Percentiles rank a stretch among this genome's conserved stretches.
Evolutionary conservation across 2,329 filamentous ascomycete genomes (phyloP).

Genomic region (Xylogone sp.): DNA sequence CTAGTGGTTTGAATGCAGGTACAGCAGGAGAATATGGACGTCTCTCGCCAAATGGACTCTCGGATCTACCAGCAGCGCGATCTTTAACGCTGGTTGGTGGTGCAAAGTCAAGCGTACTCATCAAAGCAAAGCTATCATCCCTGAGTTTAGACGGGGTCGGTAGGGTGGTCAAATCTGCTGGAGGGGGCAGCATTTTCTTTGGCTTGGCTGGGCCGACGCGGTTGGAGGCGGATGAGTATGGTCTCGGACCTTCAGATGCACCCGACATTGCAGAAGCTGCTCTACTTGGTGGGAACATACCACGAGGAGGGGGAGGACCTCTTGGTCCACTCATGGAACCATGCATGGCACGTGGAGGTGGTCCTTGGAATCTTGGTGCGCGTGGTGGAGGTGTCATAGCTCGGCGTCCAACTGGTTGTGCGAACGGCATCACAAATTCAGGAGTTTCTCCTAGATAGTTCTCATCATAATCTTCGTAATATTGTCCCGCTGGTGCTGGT

Average conservation of each 20-base stretch:
- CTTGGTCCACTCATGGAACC: conserved; percentile 41
- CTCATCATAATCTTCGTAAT: conserved; percentile 74
- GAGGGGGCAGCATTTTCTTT: conserved; percentile 65
- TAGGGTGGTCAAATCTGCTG: conserved; percentile 67
- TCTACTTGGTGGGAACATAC: too few relatives aligned
- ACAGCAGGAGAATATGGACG: conserved; percentile 72
- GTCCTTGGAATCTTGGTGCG: conserved; percentile 33
- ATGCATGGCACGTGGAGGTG: conserved; percentile 36
- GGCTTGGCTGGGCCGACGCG: conserved; percentile 25
- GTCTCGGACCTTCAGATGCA: conserved; percentile 45
- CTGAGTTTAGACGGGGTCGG: conserved; percentile 82
- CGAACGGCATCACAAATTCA: conserved; percentile 73
- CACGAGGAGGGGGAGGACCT: conserved; percentile 3
- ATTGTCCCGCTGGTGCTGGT: conserved; percentile 37
- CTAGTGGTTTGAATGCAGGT: conserved; percentile 72
- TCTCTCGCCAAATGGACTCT: conserved; percentile 61
- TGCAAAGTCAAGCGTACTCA: conserved; percentile 76
- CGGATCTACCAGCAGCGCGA: conserved; percentile 63
- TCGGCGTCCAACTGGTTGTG: conserved; percentile 79
- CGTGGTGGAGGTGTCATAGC: conserved; percentile 92
- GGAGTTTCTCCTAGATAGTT: conserved; percentile 65
- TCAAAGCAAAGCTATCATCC: conserved; percentile 72
- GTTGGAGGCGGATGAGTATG: conserved; percentile 60
- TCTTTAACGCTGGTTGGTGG: conserved; percentile 68
- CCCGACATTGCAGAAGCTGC: neutral